A percentile compares a stretch with the other conserved stretches of the same genome.
Conservation (phyloP, 1,284 basidiomycete genomes). For the Grifola frondosa region DNA sequence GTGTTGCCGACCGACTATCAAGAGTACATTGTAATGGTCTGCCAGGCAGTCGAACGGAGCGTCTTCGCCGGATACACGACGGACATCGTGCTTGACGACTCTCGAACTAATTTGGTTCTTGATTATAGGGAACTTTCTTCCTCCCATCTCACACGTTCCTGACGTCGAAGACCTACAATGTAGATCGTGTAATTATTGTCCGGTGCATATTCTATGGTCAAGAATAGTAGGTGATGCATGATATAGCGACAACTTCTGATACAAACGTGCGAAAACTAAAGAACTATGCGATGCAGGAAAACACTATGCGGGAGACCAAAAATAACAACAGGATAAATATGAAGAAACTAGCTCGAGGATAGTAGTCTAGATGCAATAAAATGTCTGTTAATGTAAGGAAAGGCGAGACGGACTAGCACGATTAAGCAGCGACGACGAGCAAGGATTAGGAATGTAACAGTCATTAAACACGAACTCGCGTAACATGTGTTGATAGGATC, state of each 20-base stretch:
- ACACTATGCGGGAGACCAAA: too few species aligned
- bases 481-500: constrained; percentile 24
- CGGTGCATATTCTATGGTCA: constrained; percentile 1
- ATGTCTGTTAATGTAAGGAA: constrained; percentile 5
- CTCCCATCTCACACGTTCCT: too few species aligned
- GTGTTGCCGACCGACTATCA: too few species aligned
- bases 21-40: too few species aligned
- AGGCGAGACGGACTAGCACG: constrained; percentile 3
- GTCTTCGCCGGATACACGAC: too few species aligned
- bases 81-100: too few species aligned
- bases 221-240: neutral
- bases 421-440: constrained; percentile 13
- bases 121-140: too few species aligned
- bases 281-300: constrained; percentile 6
- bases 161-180: too few species aligned
- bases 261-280: constrained; percentile 6
- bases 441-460: constrained; percentile 19
- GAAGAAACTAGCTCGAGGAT: constrained; percentile 2
- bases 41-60: too few species aligned
- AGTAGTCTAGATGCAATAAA: constrained; percentile 7
- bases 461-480: constrained; percentile 27
- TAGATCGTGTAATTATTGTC: too few species aligned
- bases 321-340: too few species aligned
- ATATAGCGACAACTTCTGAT: constrained; percentile 7
- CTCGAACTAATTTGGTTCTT: too few species aligned